Evolutionary conservation across 768 basidiomycete genomes (phyloP).

Genomic region (Hypholoma sublateritium): DNA sequence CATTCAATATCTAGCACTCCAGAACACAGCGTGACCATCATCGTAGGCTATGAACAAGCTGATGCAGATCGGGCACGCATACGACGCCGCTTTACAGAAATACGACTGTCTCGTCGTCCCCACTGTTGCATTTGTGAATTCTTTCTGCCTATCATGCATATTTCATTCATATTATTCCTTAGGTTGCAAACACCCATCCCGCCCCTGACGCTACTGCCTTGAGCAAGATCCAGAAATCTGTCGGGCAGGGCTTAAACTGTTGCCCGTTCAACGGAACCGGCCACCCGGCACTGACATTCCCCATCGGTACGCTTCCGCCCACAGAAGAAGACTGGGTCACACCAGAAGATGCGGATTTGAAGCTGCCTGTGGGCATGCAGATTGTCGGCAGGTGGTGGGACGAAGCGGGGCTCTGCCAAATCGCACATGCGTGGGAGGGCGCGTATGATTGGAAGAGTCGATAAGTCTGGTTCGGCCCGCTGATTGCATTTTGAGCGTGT

Average conservation of each 20-base stretch:
- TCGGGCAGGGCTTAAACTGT: conserved; percentile 28
- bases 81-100: conserved; percentile 15
- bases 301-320: conserved; percentile 38
- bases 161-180: not conserved
- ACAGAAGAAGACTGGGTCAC: conserved; percentile 25
- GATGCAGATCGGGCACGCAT: conserved; percentile 18
- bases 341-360: conserved; percentile 26
- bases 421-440: conserved; percentile 27
- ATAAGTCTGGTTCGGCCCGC: not conserved
- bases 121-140: conserved; percentile 20
- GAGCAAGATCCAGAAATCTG: conserved; percentile 26
- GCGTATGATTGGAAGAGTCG: conserved; percentile 21
- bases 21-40: too few relatives aligned
- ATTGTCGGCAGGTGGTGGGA: conserved; percentile 41
- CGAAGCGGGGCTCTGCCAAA: conserved; percentile 30
- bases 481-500: not conserved
- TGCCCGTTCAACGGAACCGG: conserved; percentile 33
- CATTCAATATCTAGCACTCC: not conserved
- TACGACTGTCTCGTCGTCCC: conserved; percentile 19
- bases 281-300: conserved; percentile 42
- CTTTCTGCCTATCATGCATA: not conserved
- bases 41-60: conserved; percentile 21
- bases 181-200: conserved; percentile 23
- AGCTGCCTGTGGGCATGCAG: conserved; percentile 44
- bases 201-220: conserved; percentile 21